A percentile compares a stretch with the other conserved stretches of the same genome.
These are phyloP conservation scores for Paraphaeosphaeria minitans DNA, from an alignment of 2,329 filamentous ascomycete species.

Conservation along the genomic window DNA sequence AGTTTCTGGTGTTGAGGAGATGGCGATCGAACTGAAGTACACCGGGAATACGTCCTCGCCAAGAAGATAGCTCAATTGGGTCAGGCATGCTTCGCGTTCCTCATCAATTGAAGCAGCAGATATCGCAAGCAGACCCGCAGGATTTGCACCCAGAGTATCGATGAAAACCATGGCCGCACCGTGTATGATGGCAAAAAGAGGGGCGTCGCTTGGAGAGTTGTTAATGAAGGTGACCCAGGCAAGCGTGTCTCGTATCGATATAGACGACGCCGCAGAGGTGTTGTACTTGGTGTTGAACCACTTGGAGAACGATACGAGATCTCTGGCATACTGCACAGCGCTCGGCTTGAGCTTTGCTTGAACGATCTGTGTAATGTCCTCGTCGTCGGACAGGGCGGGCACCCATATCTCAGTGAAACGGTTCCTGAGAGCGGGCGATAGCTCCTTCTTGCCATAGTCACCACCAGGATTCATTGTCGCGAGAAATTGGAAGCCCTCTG, in stretches of 20 bases:
- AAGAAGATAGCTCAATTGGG: constrained; percentile 72
- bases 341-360: constrained; percentile 69
- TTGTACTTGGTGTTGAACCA: constrained; percentile 89
- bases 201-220: constrained; percentile 58
- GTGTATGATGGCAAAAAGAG: constrained; percentile 67
- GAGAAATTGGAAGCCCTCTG: constrained; percentile 87
- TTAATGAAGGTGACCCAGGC: constrained; percentile 96
- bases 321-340: constrained; percentile 63
- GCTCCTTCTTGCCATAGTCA: constrained; percentile 96
- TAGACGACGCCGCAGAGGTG: constrained; percentile 73
- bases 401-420: constrained; percentile 99
- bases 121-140: constrained; percentile 80
- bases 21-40: constrained; percentile 67
- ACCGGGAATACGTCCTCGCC: constrained; percentile 65
- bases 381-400: constrained; percentile 78
- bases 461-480: constrained; percentile 99
- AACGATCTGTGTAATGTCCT: constrained; percentile 89
- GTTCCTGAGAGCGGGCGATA: constrained; percentile 93
- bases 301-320: constrained; percentile 83
- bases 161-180: constrained; percentile 95
- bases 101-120: constrained; percentile 70
- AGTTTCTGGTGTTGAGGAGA: constrained; percentile 59
- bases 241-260: constrained; percentile 91
- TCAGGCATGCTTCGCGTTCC: constrained; percentile 75
- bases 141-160: constrained; percentile 93